phyloP scores from a whole-genome alignment of 225 moss, liverwort and hornwort genomes.

The Sphagnum contortum region DNA sequence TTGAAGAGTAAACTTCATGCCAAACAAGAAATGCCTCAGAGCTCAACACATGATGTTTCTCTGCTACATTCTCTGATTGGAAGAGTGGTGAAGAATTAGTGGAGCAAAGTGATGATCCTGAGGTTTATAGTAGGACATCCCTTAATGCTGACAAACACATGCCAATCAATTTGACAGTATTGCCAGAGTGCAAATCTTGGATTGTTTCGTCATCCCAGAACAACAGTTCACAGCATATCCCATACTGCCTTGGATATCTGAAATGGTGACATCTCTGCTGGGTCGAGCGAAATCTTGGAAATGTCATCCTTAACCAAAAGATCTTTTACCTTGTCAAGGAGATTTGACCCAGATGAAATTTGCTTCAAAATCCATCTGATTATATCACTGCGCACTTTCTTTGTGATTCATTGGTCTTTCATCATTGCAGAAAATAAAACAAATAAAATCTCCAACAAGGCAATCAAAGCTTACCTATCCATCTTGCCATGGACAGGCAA shows the following conservation, averaged over 20 bases:
- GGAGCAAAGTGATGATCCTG: too few species aligned
- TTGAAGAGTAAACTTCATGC: too few species aligned
- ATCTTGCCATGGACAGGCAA: neutral
- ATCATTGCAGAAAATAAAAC: neutral
- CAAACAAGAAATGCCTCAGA: too few species aligned
- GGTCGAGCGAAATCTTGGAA: conserved; percentile 29
- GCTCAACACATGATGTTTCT: too few species aligned
- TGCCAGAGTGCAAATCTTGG: too few species aligned
- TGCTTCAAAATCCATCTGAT: neutral
- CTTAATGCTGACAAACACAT: too few species aligned
- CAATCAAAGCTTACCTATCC: neutral
- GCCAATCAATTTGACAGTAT: too few species aligned
- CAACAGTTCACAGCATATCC: conserved; percentile 21
- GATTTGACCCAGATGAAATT: neutral
- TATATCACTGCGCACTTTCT: neutral
- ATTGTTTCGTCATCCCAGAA: too few species aligned
- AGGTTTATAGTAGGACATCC: too few species aligned
- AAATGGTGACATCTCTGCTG: conserved; percentile 31
- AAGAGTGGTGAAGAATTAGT: too few species aligned
- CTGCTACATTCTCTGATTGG: too few species aligned
- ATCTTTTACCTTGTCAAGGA: conserved; percentile 29
- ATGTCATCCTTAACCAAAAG: conserved; percentile 39
- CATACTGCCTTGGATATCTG: conserved; percentile 43
- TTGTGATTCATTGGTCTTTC: neutral
- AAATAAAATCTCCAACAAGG: neutral